phyloP scores from a whole-genome alignment of 2,329 filamentous ascomycete species.

The Colletotrichum sansevieriae region DNA sequence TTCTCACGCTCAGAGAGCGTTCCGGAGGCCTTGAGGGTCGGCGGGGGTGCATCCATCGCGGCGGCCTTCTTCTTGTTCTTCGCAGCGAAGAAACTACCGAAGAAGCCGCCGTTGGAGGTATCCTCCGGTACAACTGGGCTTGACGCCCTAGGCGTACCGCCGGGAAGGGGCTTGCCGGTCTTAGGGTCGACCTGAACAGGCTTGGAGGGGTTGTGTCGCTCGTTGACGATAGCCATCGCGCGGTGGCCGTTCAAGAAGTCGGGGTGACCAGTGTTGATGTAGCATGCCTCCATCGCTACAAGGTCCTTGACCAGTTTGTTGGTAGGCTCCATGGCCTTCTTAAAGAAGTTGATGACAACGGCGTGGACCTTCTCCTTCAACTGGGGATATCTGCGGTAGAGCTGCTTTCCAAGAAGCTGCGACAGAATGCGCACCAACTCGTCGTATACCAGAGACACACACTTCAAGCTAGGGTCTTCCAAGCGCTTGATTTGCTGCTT shows the following conservation, averaged over 20 bases:
- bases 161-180: constrained; percentile 92
- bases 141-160: constrained; percentile 76
- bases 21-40: constrained; percentile 93
- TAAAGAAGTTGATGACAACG: constrained; percentile 95
- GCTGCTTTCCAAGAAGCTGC: constrained; percentile 87
- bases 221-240: constrained; percentile 98
- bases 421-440: constrained; percentile 95
- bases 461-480: constrained; percentile 97
- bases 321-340: constrained; percentile 97
- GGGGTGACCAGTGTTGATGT: constrained; percentile 98
- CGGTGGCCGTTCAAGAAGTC: constrained; percentile 97
- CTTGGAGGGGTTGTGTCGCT: constrained; percentile 84
- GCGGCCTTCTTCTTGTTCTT: constrained; percentile 99
- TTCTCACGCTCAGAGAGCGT: constrained; percentile 93
- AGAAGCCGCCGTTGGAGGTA: constrained; percentile 82
- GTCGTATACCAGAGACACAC: constrained; percentile 96
- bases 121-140: constrained; percentile 77
- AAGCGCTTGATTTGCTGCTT: constrained; percentile 98
- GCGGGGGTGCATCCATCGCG: constrained; percentile 97
- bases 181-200: constrained; percentile 98
- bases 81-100: constrained; percentile 97
- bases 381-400: constrained; percentile 92
- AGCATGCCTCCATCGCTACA: constrained; percentile 95
- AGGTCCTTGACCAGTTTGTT: constrained; percentile 97
- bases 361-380: constrained; percentile 97